phyloP scores from a whole-genome alignment of 2,329 filamentous ascomycete genomes.

The Ramularia endophylla region DNA sequence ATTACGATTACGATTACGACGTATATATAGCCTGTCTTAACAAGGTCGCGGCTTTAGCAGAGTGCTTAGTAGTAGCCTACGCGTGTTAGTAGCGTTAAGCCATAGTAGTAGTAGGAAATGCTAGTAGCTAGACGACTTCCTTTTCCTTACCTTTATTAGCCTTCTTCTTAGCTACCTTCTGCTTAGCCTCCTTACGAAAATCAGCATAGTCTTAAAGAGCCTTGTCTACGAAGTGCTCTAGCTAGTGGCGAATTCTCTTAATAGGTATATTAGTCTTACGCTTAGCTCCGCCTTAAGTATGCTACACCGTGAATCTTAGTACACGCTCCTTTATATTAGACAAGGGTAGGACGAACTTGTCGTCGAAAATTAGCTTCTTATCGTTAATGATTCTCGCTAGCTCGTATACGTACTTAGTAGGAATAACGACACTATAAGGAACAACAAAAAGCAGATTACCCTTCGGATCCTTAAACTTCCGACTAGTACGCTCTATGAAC shows the following conservation, averaged over 20 bases:
- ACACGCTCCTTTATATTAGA: neutral
- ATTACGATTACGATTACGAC: neutral
- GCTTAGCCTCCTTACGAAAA: too few species aligned
- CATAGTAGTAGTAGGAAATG: neutral
- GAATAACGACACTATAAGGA: neutral
- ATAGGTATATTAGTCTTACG: neutral
- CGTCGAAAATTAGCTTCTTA: too few species aligned
- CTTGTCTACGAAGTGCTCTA: neutral
- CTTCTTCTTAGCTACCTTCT: too few species aligned
- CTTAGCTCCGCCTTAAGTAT: neutral
- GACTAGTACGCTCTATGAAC: too few species aligned
- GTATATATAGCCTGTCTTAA: neutral
- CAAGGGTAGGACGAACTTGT: too few species aligned
- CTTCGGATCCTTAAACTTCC: neutral
- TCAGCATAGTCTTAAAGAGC: too few species aligned
- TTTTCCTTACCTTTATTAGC: too few species aligned
- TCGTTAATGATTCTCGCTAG: neutral
- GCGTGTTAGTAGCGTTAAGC: too few species aligned
- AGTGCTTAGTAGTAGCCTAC: neutral
- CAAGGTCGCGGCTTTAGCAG: neutral
- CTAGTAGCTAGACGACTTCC: too few species aligned
- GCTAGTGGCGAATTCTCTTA: neutral
- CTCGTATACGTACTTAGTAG: neutral
- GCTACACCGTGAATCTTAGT: neutral
- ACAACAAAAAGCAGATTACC: neutral